phyloP scores from a whole-genome alignment of 129 eudicot species.

The Dittrichia graveolens region DNA sequence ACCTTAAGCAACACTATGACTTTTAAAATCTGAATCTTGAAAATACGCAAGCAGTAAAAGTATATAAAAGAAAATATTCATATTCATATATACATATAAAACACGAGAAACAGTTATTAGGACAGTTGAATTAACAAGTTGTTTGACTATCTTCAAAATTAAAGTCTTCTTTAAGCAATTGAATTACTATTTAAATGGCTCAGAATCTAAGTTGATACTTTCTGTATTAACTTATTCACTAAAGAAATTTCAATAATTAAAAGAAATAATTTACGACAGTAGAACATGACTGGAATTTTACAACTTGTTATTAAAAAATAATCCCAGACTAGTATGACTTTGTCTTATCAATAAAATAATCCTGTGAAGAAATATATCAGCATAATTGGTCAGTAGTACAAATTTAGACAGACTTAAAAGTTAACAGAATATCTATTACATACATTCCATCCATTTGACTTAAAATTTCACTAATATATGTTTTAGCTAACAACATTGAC shows the following conservation, averaged over 20 bases:
- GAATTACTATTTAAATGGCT: neutral
- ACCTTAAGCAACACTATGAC: neutral
- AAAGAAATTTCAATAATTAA: too few relatives aligned
- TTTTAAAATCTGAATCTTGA: neutral
- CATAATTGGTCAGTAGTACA: neutral
- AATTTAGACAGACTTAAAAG: neutral
- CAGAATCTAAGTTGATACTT: too few relatives aligned
- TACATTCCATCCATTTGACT: too few relatives aligned
- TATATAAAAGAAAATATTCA: too few relatives aligned
- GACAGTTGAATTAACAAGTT: neutral
- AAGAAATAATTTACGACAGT: too few relatives aligned
- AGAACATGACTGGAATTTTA: neutral
- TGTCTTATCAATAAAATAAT: constrained; percentile 1
- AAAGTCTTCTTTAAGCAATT: neutral
- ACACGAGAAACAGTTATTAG: neutral
- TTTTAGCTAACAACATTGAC: too few relatives aligned
- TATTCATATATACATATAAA: too few relatives aligned
- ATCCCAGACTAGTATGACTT: neutral
- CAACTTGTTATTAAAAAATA: neutral
- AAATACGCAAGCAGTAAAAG: too few relatives aligned
- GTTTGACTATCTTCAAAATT: neutral
- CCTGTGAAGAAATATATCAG: neutral
- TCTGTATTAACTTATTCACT: too few relatives aligned
- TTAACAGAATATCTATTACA: neutral
- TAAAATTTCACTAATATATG: too few relatives aligned